Conservation (phyloP, 23 red algal genomes). For the Agarophyton chilense region DNA sequence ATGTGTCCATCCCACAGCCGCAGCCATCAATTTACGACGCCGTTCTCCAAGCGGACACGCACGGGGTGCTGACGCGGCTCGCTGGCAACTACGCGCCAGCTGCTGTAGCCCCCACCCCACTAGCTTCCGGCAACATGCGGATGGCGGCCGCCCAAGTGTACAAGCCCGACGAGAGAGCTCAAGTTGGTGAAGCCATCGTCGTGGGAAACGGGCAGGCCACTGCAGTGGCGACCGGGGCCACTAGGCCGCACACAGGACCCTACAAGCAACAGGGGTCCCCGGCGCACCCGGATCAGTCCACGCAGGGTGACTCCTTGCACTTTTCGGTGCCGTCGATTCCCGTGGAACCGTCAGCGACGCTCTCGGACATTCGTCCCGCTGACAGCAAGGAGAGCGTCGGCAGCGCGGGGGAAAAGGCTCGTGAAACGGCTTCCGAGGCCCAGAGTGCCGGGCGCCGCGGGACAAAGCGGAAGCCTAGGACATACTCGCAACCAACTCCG, state of each 20-base stretch:
- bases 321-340: not conserved
- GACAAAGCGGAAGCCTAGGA: slow-evolving; percentile 40
- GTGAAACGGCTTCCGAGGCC: not conserved
- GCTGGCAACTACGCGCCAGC: not conserved
- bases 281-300: not conserved
- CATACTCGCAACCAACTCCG: slow-evolving; percentile 41
- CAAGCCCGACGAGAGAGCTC: not conserved
- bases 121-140: not conserved
- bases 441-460: not conserved
- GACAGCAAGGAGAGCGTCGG: not conserved
- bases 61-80: not conserved
- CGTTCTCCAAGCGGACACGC: not conserved
- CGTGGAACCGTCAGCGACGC: not conserved
- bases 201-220: not conserved
- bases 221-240: not conserved
- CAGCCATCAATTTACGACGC: not conserved
- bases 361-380: not conserved
- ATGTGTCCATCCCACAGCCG: not conserved
- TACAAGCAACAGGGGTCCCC: not conserved
- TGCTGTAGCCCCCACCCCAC: not conserved
- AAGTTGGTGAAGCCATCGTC: not conserved
- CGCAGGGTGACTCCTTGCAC: not conserved
- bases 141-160: not conserved
- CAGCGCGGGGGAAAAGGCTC: not conserved
- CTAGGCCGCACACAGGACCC: not conserved